Evolutionary conservation across 164 flowering plant species (phyloP).

Genomic region (Sedum album): DNA sequence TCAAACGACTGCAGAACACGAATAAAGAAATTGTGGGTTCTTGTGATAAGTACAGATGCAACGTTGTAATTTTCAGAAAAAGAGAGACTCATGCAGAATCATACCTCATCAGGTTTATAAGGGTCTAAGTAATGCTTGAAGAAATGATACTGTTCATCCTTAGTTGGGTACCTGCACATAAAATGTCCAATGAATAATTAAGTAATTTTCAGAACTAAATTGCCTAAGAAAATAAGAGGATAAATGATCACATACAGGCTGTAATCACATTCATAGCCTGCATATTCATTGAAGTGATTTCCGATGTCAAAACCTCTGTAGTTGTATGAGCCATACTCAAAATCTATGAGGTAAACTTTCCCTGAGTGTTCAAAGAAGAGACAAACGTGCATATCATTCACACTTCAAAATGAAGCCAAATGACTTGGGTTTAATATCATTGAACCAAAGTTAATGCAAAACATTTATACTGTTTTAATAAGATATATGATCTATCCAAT

Average conservation of each 20-base stretch:
- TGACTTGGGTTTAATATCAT: background rate
- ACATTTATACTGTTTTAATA: background rate
- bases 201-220: constrained; percentile 8
- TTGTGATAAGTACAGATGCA: background rate
- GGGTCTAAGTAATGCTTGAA: constrained; percentile 78
- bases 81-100: background rate
- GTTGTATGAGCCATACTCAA: constrained; percentile 92
- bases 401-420: background rate
- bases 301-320: constrained; percentile 97
- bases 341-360: constrained; percentile 86
- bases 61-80: background rate
- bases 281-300: constrained; percentile 98
- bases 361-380: constrained; percentile 31
- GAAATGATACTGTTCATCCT: constrained; percentile 83
- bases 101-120: constrained; percentile 70
- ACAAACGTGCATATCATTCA: background rate
- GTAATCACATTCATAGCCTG: constrained; percentile 95
- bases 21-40: background rate
- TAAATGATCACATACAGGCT: constrained; percentile 46
- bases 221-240: background rate
- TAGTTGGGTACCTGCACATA: constrained; percentile 63
- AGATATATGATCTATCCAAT: background rate
- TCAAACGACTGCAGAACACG: no score
- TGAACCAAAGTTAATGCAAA: background rate
- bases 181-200: background rate